These are phyloP conservation scores for Artemisia argyi DNA, from an alignment of 129 eudicot species.

Conservation along the genomic window DNA sequence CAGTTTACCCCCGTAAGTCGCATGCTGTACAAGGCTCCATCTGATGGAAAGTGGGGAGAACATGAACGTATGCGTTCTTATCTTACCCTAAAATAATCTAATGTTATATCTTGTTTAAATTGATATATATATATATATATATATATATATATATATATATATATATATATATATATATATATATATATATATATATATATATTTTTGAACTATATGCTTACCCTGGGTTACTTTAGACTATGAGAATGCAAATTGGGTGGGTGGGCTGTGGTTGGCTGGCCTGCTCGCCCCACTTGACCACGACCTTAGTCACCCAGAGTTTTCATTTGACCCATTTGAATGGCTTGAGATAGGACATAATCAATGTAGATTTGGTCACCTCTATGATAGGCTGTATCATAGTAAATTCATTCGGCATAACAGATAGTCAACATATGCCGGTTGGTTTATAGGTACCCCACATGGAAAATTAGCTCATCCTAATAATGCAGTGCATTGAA, in stretches of 20 bases:
- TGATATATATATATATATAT: too few species aligned
- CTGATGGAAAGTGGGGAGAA: constrained; percentile 99
- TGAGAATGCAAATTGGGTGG: not conserved
- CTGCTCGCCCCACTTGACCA: too few species aligned
- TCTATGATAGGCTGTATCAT: too few species aligned
- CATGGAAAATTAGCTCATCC: not conserved
- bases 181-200: too few species aligned
- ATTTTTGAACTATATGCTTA: not conserved
- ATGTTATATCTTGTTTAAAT: not conserved
- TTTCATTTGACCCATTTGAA: not conserved
- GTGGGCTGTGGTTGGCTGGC: not conserved
- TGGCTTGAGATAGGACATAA: not conserved
- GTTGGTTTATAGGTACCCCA: not conserved
- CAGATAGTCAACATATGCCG: not conserved
- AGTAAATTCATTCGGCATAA: too few species aligned
- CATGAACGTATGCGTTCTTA: constrained; percentile 69
- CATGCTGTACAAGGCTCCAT: constrained; percentile 93
- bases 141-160: too few species aligned
- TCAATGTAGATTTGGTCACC: not conserved
- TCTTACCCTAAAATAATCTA: not conserved
- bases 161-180: too few species aligned
- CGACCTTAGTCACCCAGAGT: too few species aligned
- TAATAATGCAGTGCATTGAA: not conserved
- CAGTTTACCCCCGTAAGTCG: constrained; percentile 90
- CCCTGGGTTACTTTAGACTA: not conserved